These are phyloP conservation scores for Coemansia sp. DNA, from an alignment of 371 early-diverging fungal species.

Conservation along the genomic window DNA sequence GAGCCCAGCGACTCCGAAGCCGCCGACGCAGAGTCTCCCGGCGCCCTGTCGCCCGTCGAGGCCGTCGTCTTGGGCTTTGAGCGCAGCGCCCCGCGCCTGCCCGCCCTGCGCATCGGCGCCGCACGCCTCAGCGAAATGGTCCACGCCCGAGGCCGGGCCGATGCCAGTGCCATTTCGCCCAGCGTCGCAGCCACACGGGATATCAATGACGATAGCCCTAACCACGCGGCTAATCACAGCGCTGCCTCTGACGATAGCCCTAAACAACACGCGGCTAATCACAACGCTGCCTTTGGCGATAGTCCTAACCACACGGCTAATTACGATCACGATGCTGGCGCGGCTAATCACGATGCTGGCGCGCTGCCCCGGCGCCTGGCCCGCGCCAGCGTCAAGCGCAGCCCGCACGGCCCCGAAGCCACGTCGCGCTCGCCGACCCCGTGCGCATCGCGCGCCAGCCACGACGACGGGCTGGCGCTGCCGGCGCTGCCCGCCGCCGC, in stretches of 20 bases:
- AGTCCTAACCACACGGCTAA: not conserved
- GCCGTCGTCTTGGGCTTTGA: constrained; percentile 28
- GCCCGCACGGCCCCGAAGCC: not conserved
- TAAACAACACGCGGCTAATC: too few relatives aligned
- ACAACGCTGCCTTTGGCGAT: too few relatives aligned
- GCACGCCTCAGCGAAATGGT: constrained; percentile 41
- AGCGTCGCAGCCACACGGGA: too few relatives aligned
- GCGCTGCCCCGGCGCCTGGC: constrained; percentile 5
- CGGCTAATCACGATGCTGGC: constrained; percentile 1
- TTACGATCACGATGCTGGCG: not conserved
- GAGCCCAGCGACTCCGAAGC: not conserved
- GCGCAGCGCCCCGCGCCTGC: constrained; percentile 18
- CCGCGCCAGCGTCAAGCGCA: not conserved
- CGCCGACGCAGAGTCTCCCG: not conserved
- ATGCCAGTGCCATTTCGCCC: not conserved
- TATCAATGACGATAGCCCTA: too few relatives aligned
- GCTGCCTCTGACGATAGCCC: too few relatives aligned
- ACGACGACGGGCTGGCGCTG: not conserved
- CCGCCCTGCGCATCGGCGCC: constrained; percentile 27
- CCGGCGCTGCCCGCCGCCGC: not conserved
- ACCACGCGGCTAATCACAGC: too few relatives aligned
- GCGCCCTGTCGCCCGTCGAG: constrained; percentile 6
- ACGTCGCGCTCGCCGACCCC: not conserved
- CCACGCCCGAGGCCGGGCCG: not conserved
- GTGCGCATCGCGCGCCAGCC: constrained; percentile 1